Evolutionary conservation across 2,329 filamentous ascomycete species (phyloP).

Genomic region (Paraconiothyrium brasiliense): DNA sequence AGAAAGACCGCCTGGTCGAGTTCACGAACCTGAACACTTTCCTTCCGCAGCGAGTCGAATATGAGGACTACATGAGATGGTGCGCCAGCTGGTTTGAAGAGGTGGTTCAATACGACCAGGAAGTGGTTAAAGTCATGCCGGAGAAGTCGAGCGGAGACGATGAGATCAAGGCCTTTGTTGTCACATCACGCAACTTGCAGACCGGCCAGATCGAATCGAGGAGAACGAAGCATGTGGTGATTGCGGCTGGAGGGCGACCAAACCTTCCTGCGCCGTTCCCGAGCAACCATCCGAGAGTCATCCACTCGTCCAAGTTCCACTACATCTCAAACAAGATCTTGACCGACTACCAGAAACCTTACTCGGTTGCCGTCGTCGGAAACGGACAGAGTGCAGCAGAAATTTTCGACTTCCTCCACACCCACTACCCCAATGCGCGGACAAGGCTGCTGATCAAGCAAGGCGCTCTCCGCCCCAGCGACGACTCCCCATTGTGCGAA

Average conservation of each 20-base stretch:
- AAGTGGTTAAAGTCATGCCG: constrained; percentile 77
- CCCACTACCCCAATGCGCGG: constrained; percentile 80
- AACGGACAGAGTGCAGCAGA: constrained; percentile 93
- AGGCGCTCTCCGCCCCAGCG: constrained; percentile 85
- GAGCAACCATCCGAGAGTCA: constrained; percentile 73
- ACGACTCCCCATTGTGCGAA: constrained; percentile 93
- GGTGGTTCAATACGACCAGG: constrained; percentile 78
- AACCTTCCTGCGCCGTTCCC: constrained; percentile 77
- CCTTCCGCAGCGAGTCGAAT: constrained; percentile 84
- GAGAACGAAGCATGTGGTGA: constrained; percentile 73
- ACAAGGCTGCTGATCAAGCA: constrained; percentile 83
- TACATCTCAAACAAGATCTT: constrained; percentile 70
- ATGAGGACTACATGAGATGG: constrained; percentile 96
- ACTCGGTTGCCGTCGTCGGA: constrained; percentile 85
- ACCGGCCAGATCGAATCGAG: constrained; percentile 65
- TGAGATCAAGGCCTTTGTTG: constrained; percentile 71
- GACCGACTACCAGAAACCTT: constrained; percentile 63
- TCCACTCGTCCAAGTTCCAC: constrained; percentile 90
- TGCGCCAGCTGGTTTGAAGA: constrained; percentile 81
- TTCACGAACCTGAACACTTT: constrained; percentile 94
- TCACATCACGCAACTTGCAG: constrained; percentile 70
- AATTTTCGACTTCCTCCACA: constrained; percentile 90
- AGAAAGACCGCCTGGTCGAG: constrained; percentile 80
- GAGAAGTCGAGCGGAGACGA: constrained; percentile 59
- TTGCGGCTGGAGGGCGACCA: constrained; percentile 73